phyloP scores from a whole-genome alignment of 163 green algal genomes.

The Trebouxia gelatinosa region DNA sequence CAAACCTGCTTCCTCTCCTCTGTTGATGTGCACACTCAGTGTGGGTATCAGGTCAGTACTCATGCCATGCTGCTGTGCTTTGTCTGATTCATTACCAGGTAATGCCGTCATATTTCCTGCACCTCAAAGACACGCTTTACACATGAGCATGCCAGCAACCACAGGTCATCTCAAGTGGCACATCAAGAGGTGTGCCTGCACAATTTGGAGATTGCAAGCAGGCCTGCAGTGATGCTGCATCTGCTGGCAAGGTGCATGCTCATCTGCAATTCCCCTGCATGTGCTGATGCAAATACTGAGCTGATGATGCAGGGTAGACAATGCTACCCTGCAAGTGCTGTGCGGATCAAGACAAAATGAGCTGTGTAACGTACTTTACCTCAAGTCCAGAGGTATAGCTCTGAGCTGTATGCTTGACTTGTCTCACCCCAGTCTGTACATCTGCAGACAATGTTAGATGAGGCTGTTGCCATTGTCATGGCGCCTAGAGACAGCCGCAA shows the following conservation, averaged over 20 bases:
- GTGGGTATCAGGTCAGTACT: slow-evolving; percentile 75
- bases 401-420: not conserved
- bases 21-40: slow-evolving; percentile 93
- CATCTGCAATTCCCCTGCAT: too few relatives aligned
- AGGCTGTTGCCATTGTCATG: slow-evolving; percentile 97
- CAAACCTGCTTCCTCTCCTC: slow-evolving; percentile 97
- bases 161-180: not conserved
- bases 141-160: not conserved
- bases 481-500: slow-evolving; percentile 77
- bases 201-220: not conserved
- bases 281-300: not conserved
- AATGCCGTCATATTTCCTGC: too few relatives aligned
- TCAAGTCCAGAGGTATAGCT: too few relatives aligned
- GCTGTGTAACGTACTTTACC: not conserved
- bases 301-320: not conserved
- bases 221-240: not conserved
- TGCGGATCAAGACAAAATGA: slow-evolving; percentile 7
- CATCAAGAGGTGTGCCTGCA: not conserved
- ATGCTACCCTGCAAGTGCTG: too few relatives aligned
- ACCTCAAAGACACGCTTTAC: too few relatives aligned
- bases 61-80: not conserved
- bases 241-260: too few relatives aligned
- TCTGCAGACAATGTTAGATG: slow-evolving; percentile 88
- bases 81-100: not conserved
- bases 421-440: not conserved